Evolutionary conservation across 2,329 filamentous ascomycete species (phyloP), one percentile per base, ranked within the genome.

Genomic region (Ramichloridium luteum): DNA sequence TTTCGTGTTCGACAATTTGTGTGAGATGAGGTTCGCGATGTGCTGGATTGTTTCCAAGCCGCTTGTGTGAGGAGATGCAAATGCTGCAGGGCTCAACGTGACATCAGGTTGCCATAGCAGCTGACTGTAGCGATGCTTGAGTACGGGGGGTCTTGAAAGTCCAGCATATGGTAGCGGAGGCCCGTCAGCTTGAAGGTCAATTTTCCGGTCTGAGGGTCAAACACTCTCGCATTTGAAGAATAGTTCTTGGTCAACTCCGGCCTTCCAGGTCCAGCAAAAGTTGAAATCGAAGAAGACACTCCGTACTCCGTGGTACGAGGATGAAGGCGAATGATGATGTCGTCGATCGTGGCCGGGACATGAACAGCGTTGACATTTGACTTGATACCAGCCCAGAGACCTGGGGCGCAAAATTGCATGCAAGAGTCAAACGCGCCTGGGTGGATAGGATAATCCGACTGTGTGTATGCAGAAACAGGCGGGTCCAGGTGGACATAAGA

Each of bases 391-490:
- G 12, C 15, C 25, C 25, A 27, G n/a, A 27, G 25, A 5, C n/a
- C 25, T n/a, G 25, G 25, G n/a, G 25, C 5, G n/a, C 25, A 27
- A n/a, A 13, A 13, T 29, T 29, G 27, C 4, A 29, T 6, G 16
- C 27, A 29, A 6, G 12, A 12, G 27, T 29, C 27, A 5, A 29
- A 14, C n/a, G 15, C 13, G 13, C 12, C 27, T 14, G 27, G 27
- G 13, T 29, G 27, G 11, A 29, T 13, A 13, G 27, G 27, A 16
- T 29, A 29, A n/a, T 11, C 11, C 6, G 27, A 29, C 16, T 29
- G 27, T 23, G 8, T n/a, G 27, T 13, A 16, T 16, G 12, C 12
- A 16, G 12, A 14, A 14, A n/a, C 12, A 6, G 27, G 27, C 4
- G 13, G 12, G 6, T 16, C n/a, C 4, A 29, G 27, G n/a, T 29